Evolutionary conservation across 1,139 yeast species (phyloP).

Genomic region (Nematodospora anomalae): DNA sequence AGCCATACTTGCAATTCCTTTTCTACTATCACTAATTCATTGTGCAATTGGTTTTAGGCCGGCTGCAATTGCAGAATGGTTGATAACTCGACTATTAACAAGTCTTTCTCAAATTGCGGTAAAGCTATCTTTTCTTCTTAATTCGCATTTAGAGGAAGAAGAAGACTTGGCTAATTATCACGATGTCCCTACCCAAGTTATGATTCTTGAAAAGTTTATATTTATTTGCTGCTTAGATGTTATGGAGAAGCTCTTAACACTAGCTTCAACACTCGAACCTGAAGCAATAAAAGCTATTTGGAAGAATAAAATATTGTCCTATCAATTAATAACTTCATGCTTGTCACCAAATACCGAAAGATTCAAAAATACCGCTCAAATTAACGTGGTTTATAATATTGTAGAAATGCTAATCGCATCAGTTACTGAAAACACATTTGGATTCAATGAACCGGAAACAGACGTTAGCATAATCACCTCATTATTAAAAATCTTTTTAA

Average conservation of each 20-base stretch:
- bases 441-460: slow-evolving; percentile 21
- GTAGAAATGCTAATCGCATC: slow-evolving; percentile 46
- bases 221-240: slow-evolving; percentile 55
- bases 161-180: slow-evolving; percentile 38
- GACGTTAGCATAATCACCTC: slow-evolving; percentile 32
- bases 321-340: slow-evolving; percentile 26
- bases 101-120: slow-evolving; percentile 22
- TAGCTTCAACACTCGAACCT: slow-evolving; percentile 26
- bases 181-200: slow-evolving; percentile 40
- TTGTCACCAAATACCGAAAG: slow-evolving; percentile 44
- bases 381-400: slow-evolving; percentile 36
- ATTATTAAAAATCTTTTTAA: slow-evolving; percentile 37
- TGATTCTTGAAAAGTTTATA: slow-evolving; percentile 50
- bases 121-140: slow-evolving; percentile 26
- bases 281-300: slow-evolving; percentile 24
- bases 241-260: slow-evolving; percentile 40
- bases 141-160: slow-evolving; percentile 27
- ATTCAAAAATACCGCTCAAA: slow-evolving; percentile 37
- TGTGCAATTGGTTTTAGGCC: slow-evolving; percentile 57
- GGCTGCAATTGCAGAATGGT: slow-evolving; percentile 46
- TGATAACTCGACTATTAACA: slow-evolving; percentile 24
- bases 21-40: slow-evolving; percentile 52
- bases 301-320: slow-evolving; percentile 22
- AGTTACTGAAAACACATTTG: slow-evolving; percentile 33
- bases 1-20: slow-evolving; percentile 48